Conservation (phyloP, 768 basidiomycete genomes). For the Boletus pseudo-olivaceus region DNA sequence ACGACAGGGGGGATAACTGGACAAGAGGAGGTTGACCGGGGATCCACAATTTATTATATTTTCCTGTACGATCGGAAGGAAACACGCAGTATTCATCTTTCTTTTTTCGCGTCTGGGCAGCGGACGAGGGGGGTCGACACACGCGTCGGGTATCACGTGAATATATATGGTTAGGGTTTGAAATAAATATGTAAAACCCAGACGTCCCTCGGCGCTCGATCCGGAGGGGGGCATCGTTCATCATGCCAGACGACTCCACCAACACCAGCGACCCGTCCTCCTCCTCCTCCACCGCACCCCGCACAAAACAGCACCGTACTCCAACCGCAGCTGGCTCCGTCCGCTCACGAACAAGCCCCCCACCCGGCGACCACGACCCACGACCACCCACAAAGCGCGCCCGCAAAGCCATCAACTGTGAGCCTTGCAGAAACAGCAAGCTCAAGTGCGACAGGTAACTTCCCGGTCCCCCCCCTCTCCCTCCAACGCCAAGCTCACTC, state of each 20-base stretch:
- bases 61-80: no score
- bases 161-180: conserved; percentile 22
- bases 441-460: conserved; percentile 81
- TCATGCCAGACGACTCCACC: conserved; percentile 32
- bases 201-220: conserved; percentile 21
- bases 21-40: no score
- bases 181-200: conserved; percentile 21
- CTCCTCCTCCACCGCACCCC: conserved; percentile 11
- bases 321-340: conserved; percentile 35
- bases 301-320: conserved; percentile 18
- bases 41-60: no score
- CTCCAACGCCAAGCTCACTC: background rate
- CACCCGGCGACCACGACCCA: conserved; percentile 55
- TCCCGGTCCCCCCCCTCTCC: background rate
- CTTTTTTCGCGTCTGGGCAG: no score
- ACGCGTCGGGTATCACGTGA: conserved; percentile 21
- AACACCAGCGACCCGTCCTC: conserved; percentile 13
- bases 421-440: conserved; percentile 83
- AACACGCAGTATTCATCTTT: no score
- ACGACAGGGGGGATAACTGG: no score
- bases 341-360: conserved; percentile 43
- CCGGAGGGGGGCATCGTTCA: conserved; percentile 21
- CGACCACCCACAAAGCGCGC: conserved; percentile 78
- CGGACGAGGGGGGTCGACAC: no score
- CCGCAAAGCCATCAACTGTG: conserved; percentile 85